Evolutionary conservation across 2,329 filamentous ascomycete species (phyloP), one percentile per base, ranked within the genome.

Genomic region (Diplodia scrobiculata): DNA sequence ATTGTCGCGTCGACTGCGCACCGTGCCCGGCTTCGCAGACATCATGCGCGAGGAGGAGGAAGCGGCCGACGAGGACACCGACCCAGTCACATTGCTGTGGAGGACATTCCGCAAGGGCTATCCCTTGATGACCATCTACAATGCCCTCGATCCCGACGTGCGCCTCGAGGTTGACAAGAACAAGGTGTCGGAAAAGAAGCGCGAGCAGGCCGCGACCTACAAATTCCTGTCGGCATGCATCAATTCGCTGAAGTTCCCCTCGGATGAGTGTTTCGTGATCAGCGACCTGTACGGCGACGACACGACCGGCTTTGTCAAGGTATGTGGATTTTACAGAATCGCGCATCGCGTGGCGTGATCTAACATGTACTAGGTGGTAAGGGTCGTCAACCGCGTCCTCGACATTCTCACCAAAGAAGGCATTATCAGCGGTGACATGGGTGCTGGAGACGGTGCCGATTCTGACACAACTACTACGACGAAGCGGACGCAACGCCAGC

Each of bases 251-350:
- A 86, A 88, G 66, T 90, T 97, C 63, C 86, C 90, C 1, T 83
- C 91, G 4, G 85, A 89, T 55, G 92, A 97, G 68, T 93, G 91
- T 73, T 98, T 98, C 77, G 90, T 96, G 72, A 90, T 99, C 72
- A 91, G 87, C 67, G 94, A 99, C 78, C 82, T 98, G 53, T 93
- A 95, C 78, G 91, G 92, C 64, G 92, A 93, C 72, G 96, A 97
- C 78, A 99, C 95, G 0, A 97, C 92, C 52, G 95, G 95, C 2
- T 98, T 99, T 76, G 92, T 97, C 71, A 98, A 98, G 86, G 91
- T 92, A 66, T 14, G 63, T 59, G 45, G 9, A 25, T 53, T 45
- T 63, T 21, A 17, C 27, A 29, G 13, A 21, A 5, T 45, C 11
- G 17, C 58, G 58, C 58, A 50, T 62, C 13, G 58, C n/a, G 58